Base-by-base conservation (phyloP, 2,329 filamentous ascomycete species). In the Harringtonia aguacate region DNA sequence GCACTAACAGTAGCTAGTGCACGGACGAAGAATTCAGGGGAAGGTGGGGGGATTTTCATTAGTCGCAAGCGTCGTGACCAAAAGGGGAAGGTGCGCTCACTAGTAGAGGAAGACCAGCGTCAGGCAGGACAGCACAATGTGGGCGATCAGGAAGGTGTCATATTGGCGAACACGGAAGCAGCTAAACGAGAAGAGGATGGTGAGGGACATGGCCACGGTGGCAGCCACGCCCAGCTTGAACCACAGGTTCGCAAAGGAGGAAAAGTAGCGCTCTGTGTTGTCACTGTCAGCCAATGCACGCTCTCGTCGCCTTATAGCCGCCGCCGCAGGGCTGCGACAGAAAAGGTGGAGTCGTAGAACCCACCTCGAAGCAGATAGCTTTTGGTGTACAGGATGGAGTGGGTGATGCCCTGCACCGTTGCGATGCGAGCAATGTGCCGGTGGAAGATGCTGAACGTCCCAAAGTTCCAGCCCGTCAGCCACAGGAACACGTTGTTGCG, bases 391-490 rank as follows among this genome's bases (percentile, higher is more conserved):
- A 71, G 69, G 1, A 80, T 45, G 0, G 78, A 78, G 52, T 86
- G 81, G 0, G 79, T 56, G 1, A 82, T 64, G 1, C 77, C 79
- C 49, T 82, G 70, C 0, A 77, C 41, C 0, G 79, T 79, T 6
- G 77, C 69, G 2, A 83, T 66, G 17, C 80, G 66, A 0, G 81
- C 79, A 6, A 80, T 66, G 66, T 78, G 79, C 0, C 81, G 73
- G 56, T 85, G 81, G 41, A 84, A 83, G 22, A 76, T 68, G 50
- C 77, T 83, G 53, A 78, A 84, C 0, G 76, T 79, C 2, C 70
- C 68, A 54, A 81, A 84, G 10, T 73, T 75, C 79, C 81, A 85
- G 0, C 80, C 80, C 0, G 81, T 84, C 0, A 78, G 55, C 75
- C 75, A 81, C 43, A 83, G 63, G 15, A 84, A 67, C 0, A 79